A percentile compares a stretch with the other conserved stretches of the same genome.
These are phyloP conservation scores for Cystoisospora suis DNA, from an alignment of 169 alveolate genomes.

Conservation along the genomic window DNA sequence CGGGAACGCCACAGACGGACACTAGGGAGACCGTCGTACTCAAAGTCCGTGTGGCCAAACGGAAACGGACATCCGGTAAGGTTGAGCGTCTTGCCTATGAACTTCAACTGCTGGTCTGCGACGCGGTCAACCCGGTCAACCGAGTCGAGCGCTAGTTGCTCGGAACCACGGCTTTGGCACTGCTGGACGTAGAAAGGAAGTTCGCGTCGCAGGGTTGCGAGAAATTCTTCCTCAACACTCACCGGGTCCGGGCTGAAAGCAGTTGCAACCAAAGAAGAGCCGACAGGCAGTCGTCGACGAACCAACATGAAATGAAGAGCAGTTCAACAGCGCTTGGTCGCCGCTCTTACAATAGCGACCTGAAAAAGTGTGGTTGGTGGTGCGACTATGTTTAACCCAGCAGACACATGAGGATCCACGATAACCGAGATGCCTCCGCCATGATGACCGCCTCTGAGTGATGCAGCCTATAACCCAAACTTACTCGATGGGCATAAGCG, in stretches of 20 bases:
- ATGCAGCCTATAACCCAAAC: no score
- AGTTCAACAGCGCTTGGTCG: background rate
- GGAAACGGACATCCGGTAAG: slow-evolving; percentile 59
- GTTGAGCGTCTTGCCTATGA: slow-evolving; percentile 47
- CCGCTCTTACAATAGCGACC: background rate
- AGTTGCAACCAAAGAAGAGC: background rate
- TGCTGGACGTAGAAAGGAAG: slow-evolving; percentile 63
- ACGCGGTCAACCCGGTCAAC: slow-evolving; percentile 61
- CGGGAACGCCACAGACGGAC: slow-evolving; percentile 63
- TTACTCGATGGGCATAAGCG: slow-evolving; percentile 59
- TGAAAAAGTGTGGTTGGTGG: background rate
- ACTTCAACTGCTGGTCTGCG: slow-evolving; percentile 42
- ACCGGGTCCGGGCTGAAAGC: slow-evolving; percentile 60
- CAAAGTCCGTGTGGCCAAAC: slow-evolving; percentile 61
- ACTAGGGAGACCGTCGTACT: slow-evolving; percentile 24
- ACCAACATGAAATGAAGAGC: no score
- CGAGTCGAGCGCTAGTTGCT: slow-evolving; percentile 38
- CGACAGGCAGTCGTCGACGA: no score
- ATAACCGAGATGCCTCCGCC: no score
- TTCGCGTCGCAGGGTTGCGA: slow-evolving; percentile 34
- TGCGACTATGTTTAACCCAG: no score
- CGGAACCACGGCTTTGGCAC: slow-evolving; percentile 51
- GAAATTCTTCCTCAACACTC: slow-evolving; percentile 57
- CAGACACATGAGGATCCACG: no score
- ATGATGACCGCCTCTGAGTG: no score